Conservation (phyloP, 2,329 filamentous ascomycete genomes). For the Penicillium sp. region DNA sequence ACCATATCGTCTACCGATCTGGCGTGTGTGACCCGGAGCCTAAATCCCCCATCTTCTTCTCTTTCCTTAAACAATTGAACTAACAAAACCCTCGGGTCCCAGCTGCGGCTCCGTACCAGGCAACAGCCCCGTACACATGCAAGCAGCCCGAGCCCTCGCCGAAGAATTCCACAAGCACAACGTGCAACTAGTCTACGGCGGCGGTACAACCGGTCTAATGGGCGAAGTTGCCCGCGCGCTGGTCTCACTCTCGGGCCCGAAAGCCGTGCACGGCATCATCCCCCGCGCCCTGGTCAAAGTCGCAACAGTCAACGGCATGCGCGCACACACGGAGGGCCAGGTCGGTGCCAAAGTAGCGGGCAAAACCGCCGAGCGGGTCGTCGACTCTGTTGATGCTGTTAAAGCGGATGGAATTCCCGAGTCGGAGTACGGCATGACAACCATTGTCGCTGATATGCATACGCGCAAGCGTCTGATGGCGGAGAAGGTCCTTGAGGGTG, state of each 20-base stretch:
- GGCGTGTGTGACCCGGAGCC: neutral
- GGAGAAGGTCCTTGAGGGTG: slow-evolving; percentile 75
- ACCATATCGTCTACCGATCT: neutral
- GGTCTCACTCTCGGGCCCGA: slow-evolving; percentile 74
- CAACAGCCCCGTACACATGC: slow-evolving; percentile 68
- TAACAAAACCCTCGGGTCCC: slow-evolving; percentile 8
- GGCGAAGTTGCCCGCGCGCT: slow-evolving; percentile 86
- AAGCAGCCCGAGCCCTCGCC: slow-evolving; percentile 73
- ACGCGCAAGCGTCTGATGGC: slow-evolving; percentile 94
- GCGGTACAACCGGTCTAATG: slow-evolving; percentile 93
- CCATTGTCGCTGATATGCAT: slow-evolving; percentile 93
- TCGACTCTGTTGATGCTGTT: slow-evolving; percentile 50
- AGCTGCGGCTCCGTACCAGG: slow-evolving; percentile 81
- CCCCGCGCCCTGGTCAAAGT: slow-evolving; percentile 77
- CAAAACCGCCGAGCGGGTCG: slow-evolving; percentile 51
- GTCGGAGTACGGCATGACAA: slow-evolving; percentile 71
- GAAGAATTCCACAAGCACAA: slow-evolving; percentile 69
- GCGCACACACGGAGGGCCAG: slow-evolving; percentile 23
- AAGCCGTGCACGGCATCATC: slow-evolving; percentile 88
- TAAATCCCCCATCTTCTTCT: neutral
- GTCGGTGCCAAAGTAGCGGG: slow-evolving; percentile 50
- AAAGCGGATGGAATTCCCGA: slow-evolving; percentile 32
- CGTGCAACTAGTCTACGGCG: slow-evolving; percentile 87
- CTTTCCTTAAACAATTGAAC: neutral
- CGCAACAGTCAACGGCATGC: slow-evolving; percentile 49